Conservation (phyloP, 2,329 filamentous ascomycete genomes). For the Aspergillus texensis region DNA sequence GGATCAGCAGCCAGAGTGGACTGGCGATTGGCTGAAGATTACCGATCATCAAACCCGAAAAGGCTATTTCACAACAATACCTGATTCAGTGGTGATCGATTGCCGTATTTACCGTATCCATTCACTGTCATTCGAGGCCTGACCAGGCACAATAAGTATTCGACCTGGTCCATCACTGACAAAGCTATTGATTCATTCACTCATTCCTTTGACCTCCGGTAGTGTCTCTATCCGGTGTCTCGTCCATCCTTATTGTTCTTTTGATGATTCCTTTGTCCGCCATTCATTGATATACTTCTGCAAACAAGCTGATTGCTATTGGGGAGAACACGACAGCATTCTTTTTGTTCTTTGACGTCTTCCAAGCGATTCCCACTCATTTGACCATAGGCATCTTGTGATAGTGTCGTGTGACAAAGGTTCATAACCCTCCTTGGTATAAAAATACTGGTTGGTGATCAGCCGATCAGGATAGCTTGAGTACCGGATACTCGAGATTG, state of each 20-base stretch:
- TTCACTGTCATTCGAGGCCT: neutral
- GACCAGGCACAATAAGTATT: neutral
- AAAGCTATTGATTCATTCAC: neutral
- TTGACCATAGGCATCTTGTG: conserved; percentile 1
- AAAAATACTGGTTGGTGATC: conserved; percentile 8
- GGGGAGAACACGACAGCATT: neutral
- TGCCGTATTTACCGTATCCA: neutral
- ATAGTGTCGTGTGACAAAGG: conserved; percentile 18
- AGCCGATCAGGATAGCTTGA: conserved; percentile 20
- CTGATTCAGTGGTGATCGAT: neutral
- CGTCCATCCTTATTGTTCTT: conserved; percentile 1
- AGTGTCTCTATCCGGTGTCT: neutral
- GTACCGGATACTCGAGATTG: conserved; percentile 30
- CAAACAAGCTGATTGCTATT: neutral
- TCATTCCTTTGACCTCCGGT: neutral
- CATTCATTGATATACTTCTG: neutral
- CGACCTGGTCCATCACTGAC: neutral
- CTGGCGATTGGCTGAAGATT: neutral
- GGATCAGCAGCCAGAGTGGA: neutral
- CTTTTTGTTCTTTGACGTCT: neutral
- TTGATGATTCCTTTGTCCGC: neutral
- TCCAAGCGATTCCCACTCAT: neutral
- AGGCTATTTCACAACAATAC: conserved; percentile 2
- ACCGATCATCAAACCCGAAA: conserved; percentile 3
- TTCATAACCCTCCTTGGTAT: neutral